Conservation (phyloP, 2,329 filamentous ascomycete genomes). For the Fusarium chuoi region DNA sequence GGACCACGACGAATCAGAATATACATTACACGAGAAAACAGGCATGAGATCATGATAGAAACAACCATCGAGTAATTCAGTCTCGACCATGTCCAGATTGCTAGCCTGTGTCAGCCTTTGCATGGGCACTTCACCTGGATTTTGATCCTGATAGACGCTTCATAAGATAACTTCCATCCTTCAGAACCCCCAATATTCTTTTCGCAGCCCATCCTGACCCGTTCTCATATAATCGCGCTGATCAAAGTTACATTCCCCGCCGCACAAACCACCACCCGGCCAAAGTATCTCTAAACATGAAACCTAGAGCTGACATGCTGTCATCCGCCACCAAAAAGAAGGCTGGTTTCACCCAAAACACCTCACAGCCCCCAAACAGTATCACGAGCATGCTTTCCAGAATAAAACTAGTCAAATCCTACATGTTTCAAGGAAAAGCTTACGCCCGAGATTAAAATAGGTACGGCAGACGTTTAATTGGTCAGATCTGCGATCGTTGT, state of each 20-base stretch:
- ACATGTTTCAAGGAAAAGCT: not conserved
- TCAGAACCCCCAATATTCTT: too few relatives aligned
- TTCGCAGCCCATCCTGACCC: not conserved
- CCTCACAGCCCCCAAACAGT: not conserved
- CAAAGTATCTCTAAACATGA: not conserved
- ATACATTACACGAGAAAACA: too few relatives aligned
- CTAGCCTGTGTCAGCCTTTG: not conserved
- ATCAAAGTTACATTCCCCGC: not conserved
- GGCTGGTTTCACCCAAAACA: not conserved
- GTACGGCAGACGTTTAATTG: not conserved
- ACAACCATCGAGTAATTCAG: too few relatives aligned
- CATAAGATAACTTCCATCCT: not conserved
- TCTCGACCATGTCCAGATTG: not conserved
- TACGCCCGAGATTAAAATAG: not conserved
- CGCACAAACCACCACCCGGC: not conserved
- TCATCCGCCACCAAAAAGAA: not conserved
- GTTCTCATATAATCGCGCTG: not conserved
- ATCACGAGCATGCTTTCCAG: not conserved
- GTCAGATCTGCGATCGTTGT: not conserved
- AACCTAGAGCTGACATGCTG: not conserved
- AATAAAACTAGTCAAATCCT: not conserved
- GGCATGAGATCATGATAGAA: not conserved
- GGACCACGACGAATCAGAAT: fast-evolving
- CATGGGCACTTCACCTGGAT: not conserved
- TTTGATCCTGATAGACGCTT: not conserved